phyloP scores from a whole-genome alignment of 495 filamentous ascomycete species.

The Talaromyces trachyspermus region DNA sequence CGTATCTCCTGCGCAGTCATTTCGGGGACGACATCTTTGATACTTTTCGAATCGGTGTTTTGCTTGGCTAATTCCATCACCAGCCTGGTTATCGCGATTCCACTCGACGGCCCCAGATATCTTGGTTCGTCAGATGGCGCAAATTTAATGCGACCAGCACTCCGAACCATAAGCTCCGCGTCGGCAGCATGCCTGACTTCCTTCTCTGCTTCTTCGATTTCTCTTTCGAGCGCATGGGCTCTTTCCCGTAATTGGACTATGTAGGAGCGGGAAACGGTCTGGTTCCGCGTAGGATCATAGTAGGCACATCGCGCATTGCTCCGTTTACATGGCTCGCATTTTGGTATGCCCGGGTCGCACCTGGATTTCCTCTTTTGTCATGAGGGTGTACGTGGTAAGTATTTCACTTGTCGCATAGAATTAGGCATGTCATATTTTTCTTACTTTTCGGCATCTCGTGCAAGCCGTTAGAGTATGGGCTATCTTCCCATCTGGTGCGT shows the following conservation, averaged over 20 bases:
- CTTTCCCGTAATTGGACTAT: slow-evolving; percentile 80
- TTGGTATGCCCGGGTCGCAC: slow-evolving; percentile 85
- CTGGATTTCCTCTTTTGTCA: slow-evolving; percentile 72
- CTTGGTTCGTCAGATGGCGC: slow-evolving; percentile 75
- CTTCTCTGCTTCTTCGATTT: slow-evolving; percentile 53
- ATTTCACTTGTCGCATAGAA: slow-evolving; percentile 1
- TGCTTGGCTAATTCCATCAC: slow-evolving; percentile 93
- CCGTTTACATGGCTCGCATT: slow-evolving; percentile 87
- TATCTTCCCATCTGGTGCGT: slow-evolving; percentile 42
- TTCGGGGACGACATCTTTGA: slow-evolving; percentile 79
- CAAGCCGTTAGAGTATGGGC: slow-evolving; percentile 85
- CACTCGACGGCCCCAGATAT: slow-evolving; percentile 86
- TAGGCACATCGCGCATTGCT: slow-evolving; percentile 87
- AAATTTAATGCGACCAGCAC: slow-evolving; percentile 73
- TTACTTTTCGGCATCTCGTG: slow-evolving; percentile 76
- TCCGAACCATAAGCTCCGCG: slow-evolving; percentile 74
- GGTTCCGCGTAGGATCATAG: slow-evolving; percentile 74
- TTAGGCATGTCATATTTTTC: slow-evolving; percentile 13
- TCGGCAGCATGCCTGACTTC: slow-evolving; percentile 62
- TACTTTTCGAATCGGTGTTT: slow-evolving; percentile 73
- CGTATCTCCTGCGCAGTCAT: slow-evolving; percentile 52
- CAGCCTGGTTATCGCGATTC: slow-evolving; percentile 85
- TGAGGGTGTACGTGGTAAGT: background rate
- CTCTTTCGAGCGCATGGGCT: slow-evolving; percentile 68
- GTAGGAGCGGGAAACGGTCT: slow-evolving; percentile 73